A percentile compares a stretch with the other conserved stretches of the same genome.
phyloP scores from a whole-genome alignment of 805 yeast species.

The Candida loeiensis region DNA sequence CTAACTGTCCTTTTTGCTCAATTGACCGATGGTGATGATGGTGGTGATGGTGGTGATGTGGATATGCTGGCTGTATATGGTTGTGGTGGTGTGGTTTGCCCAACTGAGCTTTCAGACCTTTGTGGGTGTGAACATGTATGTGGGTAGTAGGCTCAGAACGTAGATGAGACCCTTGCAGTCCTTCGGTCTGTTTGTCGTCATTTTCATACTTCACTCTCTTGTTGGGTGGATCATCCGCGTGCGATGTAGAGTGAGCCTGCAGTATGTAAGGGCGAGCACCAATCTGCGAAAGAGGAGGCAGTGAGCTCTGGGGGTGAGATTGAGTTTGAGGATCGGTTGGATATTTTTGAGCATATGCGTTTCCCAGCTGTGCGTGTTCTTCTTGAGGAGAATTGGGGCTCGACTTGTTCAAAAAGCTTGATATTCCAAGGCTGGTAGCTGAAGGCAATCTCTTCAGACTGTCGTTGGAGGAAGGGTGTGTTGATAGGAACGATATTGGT shows the following conservation, averaged over 20 bases:
- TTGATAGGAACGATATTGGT: constrained; percentile 29
- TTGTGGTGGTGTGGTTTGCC: constrained; percentile 9
- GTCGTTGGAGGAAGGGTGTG: constrained; percentile 8
- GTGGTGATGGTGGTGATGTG: constrained; percentile 18
- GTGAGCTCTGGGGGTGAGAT: no score
- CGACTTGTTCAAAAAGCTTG: constrained; percentile 17
- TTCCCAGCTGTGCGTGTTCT: neutral
- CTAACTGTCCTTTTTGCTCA: neutral
- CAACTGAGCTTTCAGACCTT: neutral
- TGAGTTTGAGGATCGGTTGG: neutral
- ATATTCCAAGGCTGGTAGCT: constrained; percentile 20
- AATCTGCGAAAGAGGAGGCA: no score
- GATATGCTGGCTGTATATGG: constrained; percentile 12
- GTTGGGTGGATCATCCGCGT: neutral
- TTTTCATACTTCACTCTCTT: neutral
- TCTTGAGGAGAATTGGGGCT: constrained; percentile 3
- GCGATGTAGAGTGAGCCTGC: neutral
- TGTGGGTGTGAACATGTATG: constrained; percentile 4
- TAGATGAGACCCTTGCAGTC: neutral
- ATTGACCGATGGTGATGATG: constrained; percentile 13
- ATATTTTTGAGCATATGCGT: neutral
- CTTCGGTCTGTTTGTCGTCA: neutral
- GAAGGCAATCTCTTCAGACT: constrained; percentile 13
- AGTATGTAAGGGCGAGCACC: neutral
- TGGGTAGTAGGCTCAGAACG: constrained; percentile 4